phyloP scores from a whole-genome alignment of 2,329 filamentous ascomycete genomes.

The Aspergillus amoenus region DNA sequence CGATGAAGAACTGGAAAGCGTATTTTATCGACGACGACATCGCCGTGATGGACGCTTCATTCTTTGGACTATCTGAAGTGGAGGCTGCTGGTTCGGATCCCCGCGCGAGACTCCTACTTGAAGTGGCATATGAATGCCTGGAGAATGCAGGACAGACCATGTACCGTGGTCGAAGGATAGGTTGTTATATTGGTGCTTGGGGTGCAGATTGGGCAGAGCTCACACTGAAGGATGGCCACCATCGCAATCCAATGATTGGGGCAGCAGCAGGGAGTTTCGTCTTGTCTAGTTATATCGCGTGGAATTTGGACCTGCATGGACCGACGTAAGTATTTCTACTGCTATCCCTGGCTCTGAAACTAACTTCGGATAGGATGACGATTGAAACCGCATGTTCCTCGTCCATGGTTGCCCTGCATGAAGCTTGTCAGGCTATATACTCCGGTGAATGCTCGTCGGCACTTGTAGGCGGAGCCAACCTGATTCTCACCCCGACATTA shows the following conservation, averaged over 20 bases:
- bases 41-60: conserved; percentile 21
- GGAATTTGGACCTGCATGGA: neutral
- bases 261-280: conserved; percentile 1
- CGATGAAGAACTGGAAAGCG: conserved; percentile 8
- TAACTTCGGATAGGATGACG: conserved; percentile 20
- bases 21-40: conserved; percentile 29
- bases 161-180: conserved; percentile 28
- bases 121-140: conserved; percentile 30
- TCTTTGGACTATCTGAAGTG: conserved; percentile 20
- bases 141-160: conserved; percentile 27
- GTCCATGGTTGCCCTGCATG: conserved; percentile 35
- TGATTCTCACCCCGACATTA: conserved; percentile 27
- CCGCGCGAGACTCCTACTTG: conserved; percentile 29
- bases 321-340: neutral
- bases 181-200: conserved; percentile 21
- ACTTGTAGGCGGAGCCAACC: conserved; percentile 35
- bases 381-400: conserved; percentile 45
- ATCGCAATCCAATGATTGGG: neutral
- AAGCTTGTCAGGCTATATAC: conserved; percentile 26
- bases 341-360: no score
- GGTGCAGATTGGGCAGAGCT: conserved; percentile 21
- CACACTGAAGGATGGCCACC: conserved; percentile 7
- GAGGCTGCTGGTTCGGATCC: conserved; percentile 27
- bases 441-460: conserved; percentile 23
- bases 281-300: neutral